Base-by-base conservation (phyloP, 106 monocot genomes). In the Dioscorea alata region DNA sequence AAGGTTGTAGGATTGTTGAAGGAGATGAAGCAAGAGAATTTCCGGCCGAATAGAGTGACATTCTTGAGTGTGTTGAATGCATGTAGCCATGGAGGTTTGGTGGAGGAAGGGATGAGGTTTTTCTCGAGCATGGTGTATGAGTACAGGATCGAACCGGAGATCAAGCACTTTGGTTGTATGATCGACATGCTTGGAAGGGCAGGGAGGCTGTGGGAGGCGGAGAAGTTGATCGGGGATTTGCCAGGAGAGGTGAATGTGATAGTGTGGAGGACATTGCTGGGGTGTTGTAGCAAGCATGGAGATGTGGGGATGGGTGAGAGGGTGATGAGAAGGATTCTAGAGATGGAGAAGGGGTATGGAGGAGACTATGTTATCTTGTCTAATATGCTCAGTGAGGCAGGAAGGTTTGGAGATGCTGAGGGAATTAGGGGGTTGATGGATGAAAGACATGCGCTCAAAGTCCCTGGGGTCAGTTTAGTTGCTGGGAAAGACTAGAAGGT, bases 291-390 rank as follows among this genome's bases (percentile, higher is more conserved):
- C 51, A 75, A 76, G 63, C 69, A 88, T 79, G 88, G 88, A 34
- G 74, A 92, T 63, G 78, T 65, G 23, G 88, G 82, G 79, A 89
- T 84, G 69, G 91, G 75, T 4, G 69, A 83, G 76, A 86, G 84
- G 67, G 84, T 83, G 60, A 68, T 87, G 76, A 85, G 53, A 77
- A 84, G 73, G 70, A 80, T 89, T 49, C 17, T 78, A 71, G 86
- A 75, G 21, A 17, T 89, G 57, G 89, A 90, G 61, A 80, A 20
- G 59, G 76, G 57, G 16, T 76, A 76, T 63, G 75, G 86, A 52
- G 86, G 84, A 32, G 93, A 94, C 60, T 94, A 80, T 71, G 93
- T 84, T 6, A 60, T 84, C n/a, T 35, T 89, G 60, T 86, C 86
- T 18, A 94, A 94, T 60, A 75, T 85, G 71, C 75, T 89, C 8